Conservation (phyloP, 768 basidiomycete genomes). For the Hericium erinaceus region DNA sequence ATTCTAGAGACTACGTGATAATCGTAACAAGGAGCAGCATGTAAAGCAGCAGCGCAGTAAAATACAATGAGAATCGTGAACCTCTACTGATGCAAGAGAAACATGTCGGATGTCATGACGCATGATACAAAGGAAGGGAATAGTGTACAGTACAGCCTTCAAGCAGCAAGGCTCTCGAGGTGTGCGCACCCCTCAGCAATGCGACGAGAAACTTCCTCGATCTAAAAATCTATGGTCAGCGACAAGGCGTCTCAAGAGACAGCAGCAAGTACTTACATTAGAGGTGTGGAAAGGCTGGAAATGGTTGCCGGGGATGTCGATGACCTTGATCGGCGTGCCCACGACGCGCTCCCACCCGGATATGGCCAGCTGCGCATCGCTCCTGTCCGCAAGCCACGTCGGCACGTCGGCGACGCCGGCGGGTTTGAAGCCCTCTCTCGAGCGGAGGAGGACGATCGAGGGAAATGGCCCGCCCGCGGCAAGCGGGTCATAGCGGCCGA, state of each 20-base stretch:
- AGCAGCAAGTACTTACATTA: conserved; percentile 33
- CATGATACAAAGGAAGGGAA: not conserved
- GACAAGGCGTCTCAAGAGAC: not conserved
- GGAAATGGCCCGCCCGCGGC: conserved; percentile 18
- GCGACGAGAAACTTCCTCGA: not conserved
- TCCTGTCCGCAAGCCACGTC: conserved; percentile 43
- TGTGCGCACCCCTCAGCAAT: conserved; percentile 1
- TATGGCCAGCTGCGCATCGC: conserved; percentile 22
- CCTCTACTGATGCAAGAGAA: not conserved
- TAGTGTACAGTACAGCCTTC: not conserved
- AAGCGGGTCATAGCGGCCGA: conserved; percentile 36
- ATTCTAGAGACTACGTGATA: too few relatives aligned
- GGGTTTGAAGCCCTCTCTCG: conserved; percentile 34
- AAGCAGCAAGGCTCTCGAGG: not conserved
- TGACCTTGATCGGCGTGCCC: conserved; percentile 27
- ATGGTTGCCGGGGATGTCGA: conserved; percentile 60
- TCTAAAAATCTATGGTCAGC: not conserved
- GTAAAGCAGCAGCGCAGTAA: too few relatives aligned
- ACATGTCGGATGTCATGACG: not conserved
- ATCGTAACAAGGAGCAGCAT: too few relatives aligned
- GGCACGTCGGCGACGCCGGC: conserved; percentile 29
- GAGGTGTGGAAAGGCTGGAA: conserved; percentile 44
- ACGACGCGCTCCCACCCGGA: conserved; percentile 41
- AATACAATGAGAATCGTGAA: too few relatives aligned
- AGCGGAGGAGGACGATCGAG: conserved; percentile 44